phyloP scores from a whole-genome alignment of 768 basidiomycete genomes.

The Russula abietina region DNA sequence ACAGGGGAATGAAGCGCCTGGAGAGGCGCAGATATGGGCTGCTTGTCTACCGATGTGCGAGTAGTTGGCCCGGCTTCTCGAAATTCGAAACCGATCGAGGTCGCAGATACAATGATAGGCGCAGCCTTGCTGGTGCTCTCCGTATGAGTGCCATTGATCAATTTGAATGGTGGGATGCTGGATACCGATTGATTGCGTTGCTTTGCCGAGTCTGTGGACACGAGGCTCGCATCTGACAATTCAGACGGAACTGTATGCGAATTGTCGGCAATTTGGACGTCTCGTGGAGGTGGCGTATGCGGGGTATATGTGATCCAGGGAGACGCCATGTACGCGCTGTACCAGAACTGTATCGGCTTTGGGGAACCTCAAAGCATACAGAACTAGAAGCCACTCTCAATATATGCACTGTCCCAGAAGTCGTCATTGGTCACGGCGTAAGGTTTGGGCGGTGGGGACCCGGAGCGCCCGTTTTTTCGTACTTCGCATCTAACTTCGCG shows the following conservation, averaged over 20 bases:
- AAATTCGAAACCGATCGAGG: not conserved
- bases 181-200: not conserved
- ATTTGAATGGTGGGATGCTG: not conserved
- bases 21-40: not conserved
- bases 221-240: not conserved
- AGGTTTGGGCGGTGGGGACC: not conserved
- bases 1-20: not conserved
- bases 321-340: constrained; percentile 1
- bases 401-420: not conserved
- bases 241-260: not conserved
- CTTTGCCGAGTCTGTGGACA: not conserved
- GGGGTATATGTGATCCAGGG: not conserved
- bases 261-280: not conserved
- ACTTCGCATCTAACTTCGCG: not conserved
- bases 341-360: not conserved
- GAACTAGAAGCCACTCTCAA: not conserved
- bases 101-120: not conserved
- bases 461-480: not conserved
- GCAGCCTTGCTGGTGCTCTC: not conserved
- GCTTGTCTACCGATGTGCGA: not conserved
- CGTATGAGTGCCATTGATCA: not conserved
- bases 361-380: not conserved
- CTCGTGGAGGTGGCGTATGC: not conserved
- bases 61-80: not conserved
- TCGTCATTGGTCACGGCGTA: not conserved